Conservation (phyloP, 345 rosid genomes). For the Dovyalis caffra region DNA sequence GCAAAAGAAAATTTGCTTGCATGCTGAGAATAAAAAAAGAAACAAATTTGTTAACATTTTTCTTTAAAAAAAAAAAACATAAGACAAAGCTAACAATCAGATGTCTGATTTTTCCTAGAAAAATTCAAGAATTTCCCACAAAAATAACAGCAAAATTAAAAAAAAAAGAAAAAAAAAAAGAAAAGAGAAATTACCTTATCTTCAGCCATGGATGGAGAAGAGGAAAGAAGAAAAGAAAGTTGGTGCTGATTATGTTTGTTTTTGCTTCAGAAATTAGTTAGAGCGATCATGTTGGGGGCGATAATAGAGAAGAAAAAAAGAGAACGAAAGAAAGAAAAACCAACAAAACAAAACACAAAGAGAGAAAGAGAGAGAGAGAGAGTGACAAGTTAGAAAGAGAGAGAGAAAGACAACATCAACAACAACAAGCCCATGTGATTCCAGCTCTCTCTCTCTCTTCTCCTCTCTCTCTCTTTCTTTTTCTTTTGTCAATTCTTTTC, state of each 20-base stretch:
- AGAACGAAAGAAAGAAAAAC: neutral
- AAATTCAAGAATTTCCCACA: neutral
- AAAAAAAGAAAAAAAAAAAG: neutral
- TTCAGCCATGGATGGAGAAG: constrained; percentile 56
- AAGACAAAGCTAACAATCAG: neutral
- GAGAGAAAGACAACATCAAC: constrained; percentile 5
- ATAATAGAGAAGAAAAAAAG: neutral
- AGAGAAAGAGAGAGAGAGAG: constrained; percentile 9
- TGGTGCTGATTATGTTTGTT: neutral
- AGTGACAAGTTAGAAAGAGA: neutral
- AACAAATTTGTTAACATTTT: neutral
- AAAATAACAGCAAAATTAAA: neutral
- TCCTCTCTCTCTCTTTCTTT: constrained; percentile 24
- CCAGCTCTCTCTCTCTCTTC: constrained; percentile 15
- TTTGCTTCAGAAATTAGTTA: neutral
- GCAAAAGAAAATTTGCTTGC: neutral
- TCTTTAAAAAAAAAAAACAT: neutral
- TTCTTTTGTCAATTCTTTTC: constrained; percentile 1
- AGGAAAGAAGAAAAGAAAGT: constrained; percentile 14
- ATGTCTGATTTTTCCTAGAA: neutral
- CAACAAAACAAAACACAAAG: neutral
- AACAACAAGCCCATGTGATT: constrained; percentile 26
- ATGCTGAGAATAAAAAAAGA: neutral
- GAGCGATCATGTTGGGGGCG: constrained; percentile 1
- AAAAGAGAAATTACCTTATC: constrained; percentile 52